These are phyloP conservation scores for Ophiostoma ips DNA, from an alignment of 2,329 filamentous ascomycete species.

Conservation along the genomic window DNA sequence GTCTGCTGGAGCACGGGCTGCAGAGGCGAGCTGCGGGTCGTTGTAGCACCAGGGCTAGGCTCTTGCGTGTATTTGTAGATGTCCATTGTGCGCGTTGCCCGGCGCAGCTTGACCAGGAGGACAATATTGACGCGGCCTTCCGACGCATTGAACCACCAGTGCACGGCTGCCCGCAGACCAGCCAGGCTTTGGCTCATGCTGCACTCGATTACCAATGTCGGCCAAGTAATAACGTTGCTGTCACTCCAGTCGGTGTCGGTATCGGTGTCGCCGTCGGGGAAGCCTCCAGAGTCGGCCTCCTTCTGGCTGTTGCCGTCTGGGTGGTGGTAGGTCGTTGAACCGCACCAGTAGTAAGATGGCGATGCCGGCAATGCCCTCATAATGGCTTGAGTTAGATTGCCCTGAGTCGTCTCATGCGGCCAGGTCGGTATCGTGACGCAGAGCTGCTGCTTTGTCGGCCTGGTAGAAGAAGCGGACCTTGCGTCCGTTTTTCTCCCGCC, in stretches of 20 bases:
- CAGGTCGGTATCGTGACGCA: background rate
- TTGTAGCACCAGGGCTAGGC: background rate
- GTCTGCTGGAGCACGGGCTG: background rate
- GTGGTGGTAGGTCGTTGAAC: background rate
- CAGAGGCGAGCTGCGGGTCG: background rate
- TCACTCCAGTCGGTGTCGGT: background rate
- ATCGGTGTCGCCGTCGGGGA: background rate
- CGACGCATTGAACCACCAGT: constrained; percentile 1
- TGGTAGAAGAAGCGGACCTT: background rate
- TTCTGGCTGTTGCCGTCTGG: background rate
- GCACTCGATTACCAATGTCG: background rate
- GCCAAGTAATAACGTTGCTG: too few species aligned
- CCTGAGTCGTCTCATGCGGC: background rate
- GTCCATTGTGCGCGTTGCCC: background rate
- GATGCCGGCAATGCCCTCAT: background rate
- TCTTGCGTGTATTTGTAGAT: background rate
- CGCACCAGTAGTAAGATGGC: background rate
- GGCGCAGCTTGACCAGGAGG: background rate
- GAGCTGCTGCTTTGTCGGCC: background rate
- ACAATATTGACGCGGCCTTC: background rate
- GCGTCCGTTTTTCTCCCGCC: background rate
- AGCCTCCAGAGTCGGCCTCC: background rate
- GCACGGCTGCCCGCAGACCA: background rate
- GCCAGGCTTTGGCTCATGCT: background rate
- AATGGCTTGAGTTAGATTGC: background rate